These are phyloP conservation scores for Erodium texanum DNA, from an alignment of 441 rosid species.

Conservation along the genomic window DNA sequence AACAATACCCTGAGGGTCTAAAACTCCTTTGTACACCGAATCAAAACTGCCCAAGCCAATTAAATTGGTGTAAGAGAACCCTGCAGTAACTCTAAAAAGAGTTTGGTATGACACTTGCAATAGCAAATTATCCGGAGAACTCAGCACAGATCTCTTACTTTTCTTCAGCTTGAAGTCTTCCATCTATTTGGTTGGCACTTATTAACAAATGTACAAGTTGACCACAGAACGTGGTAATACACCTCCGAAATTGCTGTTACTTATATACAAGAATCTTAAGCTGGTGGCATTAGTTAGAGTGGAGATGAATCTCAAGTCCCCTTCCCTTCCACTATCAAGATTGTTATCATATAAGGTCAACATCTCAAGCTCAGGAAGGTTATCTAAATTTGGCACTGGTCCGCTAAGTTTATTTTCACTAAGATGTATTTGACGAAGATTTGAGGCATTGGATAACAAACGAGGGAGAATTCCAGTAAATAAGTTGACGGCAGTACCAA, in stretches of 20 bases:
- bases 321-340: conserved; percentile 15
- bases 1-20: not conserved
- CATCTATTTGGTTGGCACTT: too few species aligned
- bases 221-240: too few species aligned
- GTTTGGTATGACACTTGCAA: too few species aligned
- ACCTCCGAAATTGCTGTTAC: conserved; percentile 11
- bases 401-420: not conserved
- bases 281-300: conserved; percentile 18
- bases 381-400: not conserved
- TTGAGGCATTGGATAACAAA: conserved; percentile 22
- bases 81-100: conserved; percentile 6
- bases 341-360: not conserved
- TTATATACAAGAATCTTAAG: not conserved
- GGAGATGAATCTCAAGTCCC: conserved; percentile 19
- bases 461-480: conserved; percentile 20
- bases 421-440: too few species aligned
- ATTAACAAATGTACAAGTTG: too few species aligned
- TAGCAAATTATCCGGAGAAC: not conserved
- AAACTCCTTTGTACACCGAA: conserved; percentile 17
- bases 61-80: conserved; percentile 10
- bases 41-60: conserved; percentile 20
- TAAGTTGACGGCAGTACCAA: not conserved
- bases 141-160: not conserved
- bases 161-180: too few species aligned
- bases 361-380: not conserved